phyloP scores from a whole-genome alignment of 179 eudicot species.

The Spinacia oleracea region DNA sequence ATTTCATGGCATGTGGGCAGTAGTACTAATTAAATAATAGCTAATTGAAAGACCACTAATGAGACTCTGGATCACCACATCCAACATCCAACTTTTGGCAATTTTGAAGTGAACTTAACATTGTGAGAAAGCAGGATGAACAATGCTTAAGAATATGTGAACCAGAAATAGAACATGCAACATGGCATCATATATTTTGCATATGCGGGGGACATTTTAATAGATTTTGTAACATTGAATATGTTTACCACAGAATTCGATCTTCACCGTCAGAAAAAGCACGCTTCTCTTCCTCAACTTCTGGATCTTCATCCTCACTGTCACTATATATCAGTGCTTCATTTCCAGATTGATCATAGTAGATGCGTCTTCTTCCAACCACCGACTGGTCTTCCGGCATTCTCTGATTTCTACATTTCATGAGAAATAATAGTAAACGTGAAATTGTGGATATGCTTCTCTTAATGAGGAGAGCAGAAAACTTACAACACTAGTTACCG shows the following conservation, averaged over 20 bases:
- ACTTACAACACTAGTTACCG: neutral
- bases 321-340: slow-evolving; percentile 90
- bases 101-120: neutral
- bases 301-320: slow-evolving; percentile 73
- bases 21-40: neutral
- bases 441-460: slow-evolving; percentile 7
- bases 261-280: slow-evolving; percentile 78
- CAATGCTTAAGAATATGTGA: neutral
- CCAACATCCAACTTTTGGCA: neutral
- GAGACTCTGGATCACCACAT: neutral
- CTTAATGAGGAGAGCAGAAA: slow-evolving; percentile 11
- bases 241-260: slow-evolving; percentile 65
- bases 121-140: neutral
- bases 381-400: slow-evolving; percentile 94
- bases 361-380: slow-evolving; percentile 82
- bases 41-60: neutral
- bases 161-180: neutral
- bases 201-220: neutral
- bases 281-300: slow-evolving; percentile 62
- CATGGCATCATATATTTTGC: neutral
- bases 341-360: slow-evolving; percentile 74
- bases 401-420: slow-evolving; percentile 81
- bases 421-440: neutral
- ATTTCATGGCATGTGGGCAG: too few relatives aligned
- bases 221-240: neutral